Evolutionary conservation across 176 grass and related monocot genomes (phyloP).

Genomic region (Phyllostachys edulis): DNA sequence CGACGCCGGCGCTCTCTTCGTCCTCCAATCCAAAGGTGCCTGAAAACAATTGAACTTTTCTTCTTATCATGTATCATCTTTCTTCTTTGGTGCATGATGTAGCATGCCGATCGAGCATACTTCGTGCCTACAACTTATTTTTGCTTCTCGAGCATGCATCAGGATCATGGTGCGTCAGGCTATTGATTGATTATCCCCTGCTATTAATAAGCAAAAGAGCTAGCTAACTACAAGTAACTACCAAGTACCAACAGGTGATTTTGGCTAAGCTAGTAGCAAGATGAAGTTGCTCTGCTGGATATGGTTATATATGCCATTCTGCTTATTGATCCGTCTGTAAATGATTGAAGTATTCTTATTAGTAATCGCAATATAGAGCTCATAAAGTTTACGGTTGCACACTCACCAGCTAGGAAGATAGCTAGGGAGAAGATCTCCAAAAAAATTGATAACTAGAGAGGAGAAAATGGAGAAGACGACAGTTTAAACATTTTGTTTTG

Average conservation of each 20-base stretch:
- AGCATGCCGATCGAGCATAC: neutral
- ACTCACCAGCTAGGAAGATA: neutral
- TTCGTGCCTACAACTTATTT: neutral
- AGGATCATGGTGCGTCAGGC: neutral
- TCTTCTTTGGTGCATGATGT: neutral
- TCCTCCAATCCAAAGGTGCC: constrained; percentile 85
- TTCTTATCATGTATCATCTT: neutral
- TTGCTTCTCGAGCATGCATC: neutral
- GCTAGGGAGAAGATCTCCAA: neutral
- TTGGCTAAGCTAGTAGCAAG: neutral
- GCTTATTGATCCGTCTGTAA: neutral
- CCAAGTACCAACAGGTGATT: neutral
- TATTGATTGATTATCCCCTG: neutral
- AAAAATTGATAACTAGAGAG: neutral
- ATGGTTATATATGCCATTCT: neutral
- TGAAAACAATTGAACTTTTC: neutral
- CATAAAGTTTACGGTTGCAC: neutral
- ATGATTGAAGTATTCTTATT: neutral
- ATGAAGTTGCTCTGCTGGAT: neutral
- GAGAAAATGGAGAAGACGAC: neutral
- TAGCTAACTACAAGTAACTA: neutral
- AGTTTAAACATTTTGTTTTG: neutral
- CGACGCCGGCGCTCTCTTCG: constrained; percentile 90
- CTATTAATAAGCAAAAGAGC: neutral
- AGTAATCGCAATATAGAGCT: neutral